Evolutionary conservation across 306 rosid genomes (phyloP).

Genomic region (Rubus idaeus): DNA sequence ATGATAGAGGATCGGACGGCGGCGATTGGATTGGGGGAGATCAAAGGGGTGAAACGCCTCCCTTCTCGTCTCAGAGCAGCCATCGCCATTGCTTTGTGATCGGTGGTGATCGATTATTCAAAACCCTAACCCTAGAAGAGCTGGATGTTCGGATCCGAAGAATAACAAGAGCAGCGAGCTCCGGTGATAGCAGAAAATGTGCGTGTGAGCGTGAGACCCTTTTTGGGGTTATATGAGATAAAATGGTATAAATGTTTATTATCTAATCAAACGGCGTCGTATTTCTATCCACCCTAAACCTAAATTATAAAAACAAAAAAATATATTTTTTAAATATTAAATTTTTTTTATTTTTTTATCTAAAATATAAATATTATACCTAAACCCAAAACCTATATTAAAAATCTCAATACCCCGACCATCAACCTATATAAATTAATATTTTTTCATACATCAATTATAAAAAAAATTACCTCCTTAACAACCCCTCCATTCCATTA

Average conservation of each 20-base stretch:
- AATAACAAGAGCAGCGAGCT: not conserved
- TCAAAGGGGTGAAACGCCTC: constrained; percentile 66
- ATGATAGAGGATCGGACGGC: constrained; percentile 47
- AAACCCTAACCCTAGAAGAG: constrained; percentile 43
- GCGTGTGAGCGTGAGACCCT: not conserved
- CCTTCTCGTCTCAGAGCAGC: constrained; percentile 91
- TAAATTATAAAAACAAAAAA: no score
- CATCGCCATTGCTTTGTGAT: constrained; percentile 69
- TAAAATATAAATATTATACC: no score
- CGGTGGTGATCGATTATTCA: constrained; percentile 28
- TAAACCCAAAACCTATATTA: no score
- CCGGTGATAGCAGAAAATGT: not conserved
- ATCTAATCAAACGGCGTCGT: not conserved
- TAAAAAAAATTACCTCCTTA: no score
- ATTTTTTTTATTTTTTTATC: no score
- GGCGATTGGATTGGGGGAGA: constrained; percentile 54
- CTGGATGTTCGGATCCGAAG: constrained; percentile 21
- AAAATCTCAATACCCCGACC: no score
- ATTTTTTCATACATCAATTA: no score
- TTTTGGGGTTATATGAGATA: not conserved
- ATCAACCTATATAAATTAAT: no score
- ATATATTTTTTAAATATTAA: no score
- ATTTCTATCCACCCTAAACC: no score
- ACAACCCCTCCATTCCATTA: no score
- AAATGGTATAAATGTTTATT: not conserved